phyloP scores from a whole-genome alignment of 805 yeast genomes.

The Cyberlindnera xylosilytica region DNA sequence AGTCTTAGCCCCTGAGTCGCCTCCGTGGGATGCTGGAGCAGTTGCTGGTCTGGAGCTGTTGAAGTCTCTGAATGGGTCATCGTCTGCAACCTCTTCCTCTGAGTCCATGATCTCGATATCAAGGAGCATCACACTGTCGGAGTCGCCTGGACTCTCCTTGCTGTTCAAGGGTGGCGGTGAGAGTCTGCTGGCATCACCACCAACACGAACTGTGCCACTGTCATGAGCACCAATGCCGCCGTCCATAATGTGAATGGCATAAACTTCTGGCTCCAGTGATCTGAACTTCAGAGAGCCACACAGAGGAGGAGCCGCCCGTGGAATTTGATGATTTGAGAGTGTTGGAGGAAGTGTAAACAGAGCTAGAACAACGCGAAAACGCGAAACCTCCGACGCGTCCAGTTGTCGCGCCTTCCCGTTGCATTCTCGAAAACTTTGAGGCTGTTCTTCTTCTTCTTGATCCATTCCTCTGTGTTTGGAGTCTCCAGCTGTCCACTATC shows the following conservation, averaged over 20 bases:
- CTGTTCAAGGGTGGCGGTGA: neutral
- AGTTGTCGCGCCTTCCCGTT: too few species aligned
- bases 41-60: slow-evolving; percentile 4
- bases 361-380: neutral
- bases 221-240: neutral
- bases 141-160: neutral
- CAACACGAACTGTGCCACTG: neutral
- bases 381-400: too few species aligned
- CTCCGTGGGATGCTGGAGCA: neutral
- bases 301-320: too few species aligned
- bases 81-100: slow-evolving; percentile 17
- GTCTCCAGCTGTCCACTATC: neutral
- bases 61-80: slow-evolving; percentile 16
- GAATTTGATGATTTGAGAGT: too few species aligned
- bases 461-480: neutral
- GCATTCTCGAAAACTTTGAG: too few species aligned
- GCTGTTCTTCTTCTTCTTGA: neutral
- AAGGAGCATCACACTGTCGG: slow-evolving; percentile 10
- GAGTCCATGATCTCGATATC: slow-evolving; percentile 20
- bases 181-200: neutral
- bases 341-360: neutral
- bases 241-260: neutral
- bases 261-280: neutral
- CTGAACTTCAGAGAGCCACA: too few species aligned
- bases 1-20: neutral